A percentile compares a stretch with the other conserved stretches of the same genome.
phyloP scores from a whole-genome alignment of 2,329 filamentous ascomycete species.

The Botrytis elliptica region DNA sequence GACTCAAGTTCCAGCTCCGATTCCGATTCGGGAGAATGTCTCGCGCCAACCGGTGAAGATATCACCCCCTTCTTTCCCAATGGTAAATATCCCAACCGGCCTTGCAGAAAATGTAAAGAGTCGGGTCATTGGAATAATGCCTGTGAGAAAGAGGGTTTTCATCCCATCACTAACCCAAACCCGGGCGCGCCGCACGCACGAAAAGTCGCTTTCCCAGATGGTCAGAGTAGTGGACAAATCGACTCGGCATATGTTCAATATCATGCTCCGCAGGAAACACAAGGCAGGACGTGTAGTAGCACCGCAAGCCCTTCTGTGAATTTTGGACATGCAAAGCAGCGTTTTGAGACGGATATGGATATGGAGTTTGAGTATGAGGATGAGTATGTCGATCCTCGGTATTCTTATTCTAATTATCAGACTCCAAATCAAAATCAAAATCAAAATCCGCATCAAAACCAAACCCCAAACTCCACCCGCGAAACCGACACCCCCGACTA shows the following conservation, averaged over 20 bases:
- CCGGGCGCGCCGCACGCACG: background rate
- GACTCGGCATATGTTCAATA: background rate
- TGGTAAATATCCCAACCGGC: background rate
- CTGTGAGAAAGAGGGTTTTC: constrained; percentile 3
- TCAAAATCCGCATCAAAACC: too few relatives aligned
- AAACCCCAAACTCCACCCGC: background rate
- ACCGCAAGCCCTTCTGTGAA: background rate
- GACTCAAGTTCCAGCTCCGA: background rate
- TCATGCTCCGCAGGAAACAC: background rate
- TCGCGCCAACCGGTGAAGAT: background rate
- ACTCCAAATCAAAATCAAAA: background rate
- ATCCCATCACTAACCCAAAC: constrained; percentile 4
- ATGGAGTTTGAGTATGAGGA: too few relatives aligned
- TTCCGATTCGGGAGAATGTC: background rate
- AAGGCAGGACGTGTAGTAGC: too few relatives aligned
- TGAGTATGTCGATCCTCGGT: background rate
- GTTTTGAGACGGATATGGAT: too few relatives aligned
- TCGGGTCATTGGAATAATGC: constrained; percentile 12
- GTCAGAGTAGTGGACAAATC: background rate
- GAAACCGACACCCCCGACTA: background rate
- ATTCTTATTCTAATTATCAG: background rate
- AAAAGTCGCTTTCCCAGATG: background rate
- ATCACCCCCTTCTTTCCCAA: background rate
- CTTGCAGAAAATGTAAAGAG: background rate
- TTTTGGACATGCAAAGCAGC: background rate